These are phyloP conservation scores for Terfezia boudieri DNA, from an alignment of 495 filamentous ascomycete species.

Conservation along the genomic window DNA sequence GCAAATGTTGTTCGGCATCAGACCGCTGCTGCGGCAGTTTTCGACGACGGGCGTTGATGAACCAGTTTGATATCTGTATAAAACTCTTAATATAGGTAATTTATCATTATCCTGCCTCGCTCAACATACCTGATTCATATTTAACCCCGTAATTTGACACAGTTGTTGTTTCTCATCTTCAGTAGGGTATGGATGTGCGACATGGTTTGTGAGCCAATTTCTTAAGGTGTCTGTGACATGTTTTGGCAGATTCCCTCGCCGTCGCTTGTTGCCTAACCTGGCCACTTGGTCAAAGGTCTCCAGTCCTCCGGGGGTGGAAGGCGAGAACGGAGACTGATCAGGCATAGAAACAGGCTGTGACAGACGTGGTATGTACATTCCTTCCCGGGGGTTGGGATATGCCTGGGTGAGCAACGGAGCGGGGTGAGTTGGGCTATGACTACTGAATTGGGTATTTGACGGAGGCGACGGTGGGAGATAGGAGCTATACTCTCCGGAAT, in stretches of 20 bases:
- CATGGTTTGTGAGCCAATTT: constrained; percentile 56
- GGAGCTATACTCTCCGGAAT: no score
- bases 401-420: no score
- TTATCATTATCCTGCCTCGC: no score
- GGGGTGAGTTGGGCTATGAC: no score
- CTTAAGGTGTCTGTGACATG: constrained; percentile 60
- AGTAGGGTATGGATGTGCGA: constrained; percentile 66
- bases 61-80: constrained; percentile 79
- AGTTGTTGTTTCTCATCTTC: constrained; percentile 79
- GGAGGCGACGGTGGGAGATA: no score
- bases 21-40: constrained; percentile 33
- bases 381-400: no score
- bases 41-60: constrained; percentile 72
- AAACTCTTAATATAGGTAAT: neutral
- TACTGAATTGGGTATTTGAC: no score
- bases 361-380: no score
- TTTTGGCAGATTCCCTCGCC: constrained; percentile 73
- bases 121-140: constrained; percentile 45
- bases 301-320: constrained; percentile 10
- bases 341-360: no score
- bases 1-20: neutral
- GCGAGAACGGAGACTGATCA: constrained; percentile 9
- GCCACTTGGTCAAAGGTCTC: constrained; percentile 5
- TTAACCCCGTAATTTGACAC: constrained; percentile 50
- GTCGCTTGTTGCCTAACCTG: constrained; percentile 24